These are phyloP conservation scores for Xylariaceae sp. DNA, from an alignment of 2,329 filamentous ascomycete species.

Conservation along the genomic window DNA sequence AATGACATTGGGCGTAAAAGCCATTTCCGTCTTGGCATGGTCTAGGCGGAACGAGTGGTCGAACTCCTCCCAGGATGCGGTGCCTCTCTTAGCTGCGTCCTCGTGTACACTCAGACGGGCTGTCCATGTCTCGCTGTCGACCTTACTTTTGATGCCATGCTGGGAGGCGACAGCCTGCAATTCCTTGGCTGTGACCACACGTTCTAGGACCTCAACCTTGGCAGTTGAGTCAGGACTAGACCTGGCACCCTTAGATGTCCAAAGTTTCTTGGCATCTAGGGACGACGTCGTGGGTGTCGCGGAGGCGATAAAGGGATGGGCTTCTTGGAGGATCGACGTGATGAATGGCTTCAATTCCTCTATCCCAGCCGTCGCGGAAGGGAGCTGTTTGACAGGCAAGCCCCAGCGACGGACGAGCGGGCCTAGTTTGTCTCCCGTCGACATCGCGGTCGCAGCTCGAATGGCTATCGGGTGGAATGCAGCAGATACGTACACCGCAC, in stretches of 20 bases:
- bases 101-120: conserved; percentile 60
- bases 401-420: conserved; percentile 54
- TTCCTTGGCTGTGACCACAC: conserved; percentile 43
- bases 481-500: background rate
- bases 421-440: conserved; percentile 34
- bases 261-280: conserved; percentile 40
- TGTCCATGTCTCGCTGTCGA: conserved; percentile 56
- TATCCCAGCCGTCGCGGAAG: conserved; percentile 36
- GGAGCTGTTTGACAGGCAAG: conserved; percentile 46
- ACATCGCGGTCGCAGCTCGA: conserved; percentile 15
- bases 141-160: conserved; percentile 13
- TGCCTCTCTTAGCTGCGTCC: conserved; percentile 46
- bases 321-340: conserved; percentile 52
- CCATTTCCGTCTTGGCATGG: conserved; percentile 53
- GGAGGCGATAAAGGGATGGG: conserved; percentile 53
- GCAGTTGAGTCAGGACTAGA: conserved; percentile 46
- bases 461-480: background rate
- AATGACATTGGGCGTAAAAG: conserved; percentile 55
- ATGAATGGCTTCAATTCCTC: conserved; percentile 50
- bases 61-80: conserved; percentile 63
- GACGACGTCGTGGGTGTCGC: conserved; percentile 42
- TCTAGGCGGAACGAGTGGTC: conserved; percentile 53
- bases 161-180: conserved; percentile 37
- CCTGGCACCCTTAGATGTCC: conserved; percentile 50
- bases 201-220: conserved; percentile 51